These are phyloP conservation scores for Trametes coccinea DNA, from an alignment of 768 basidiomycete species.

Conservation along the genomic window DNA sequence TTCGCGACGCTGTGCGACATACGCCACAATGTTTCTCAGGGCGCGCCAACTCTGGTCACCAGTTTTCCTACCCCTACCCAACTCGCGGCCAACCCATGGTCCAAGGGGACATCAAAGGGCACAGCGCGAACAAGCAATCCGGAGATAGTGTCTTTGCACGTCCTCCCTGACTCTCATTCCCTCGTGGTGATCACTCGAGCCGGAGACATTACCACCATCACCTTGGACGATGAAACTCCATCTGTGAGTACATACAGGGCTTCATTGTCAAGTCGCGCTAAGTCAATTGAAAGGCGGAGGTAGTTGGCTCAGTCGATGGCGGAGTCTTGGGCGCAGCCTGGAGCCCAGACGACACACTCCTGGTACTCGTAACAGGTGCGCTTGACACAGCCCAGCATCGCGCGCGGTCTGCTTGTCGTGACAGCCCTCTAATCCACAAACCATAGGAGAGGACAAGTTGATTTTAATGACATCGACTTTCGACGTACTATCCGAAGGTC, in stretches of 20 bases:
- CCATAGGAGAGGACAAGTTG: constrained; percentile 69
- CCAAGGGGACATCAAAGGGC: constrained; percentile 1
- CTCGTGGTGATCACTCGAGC: constrained; percentile 68
- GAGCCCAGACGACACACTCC: constrained; percentile 90
- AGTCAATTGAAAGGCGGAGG: constrained; percentile 48
- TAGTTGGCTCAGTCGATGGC: constrained; percentile 84
- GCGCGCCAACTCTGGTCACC: constrained; percentile 18
- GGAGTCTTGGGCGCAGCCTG: constrained; percentile 83
- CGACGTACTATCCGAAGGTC: constrained; percentile 81
- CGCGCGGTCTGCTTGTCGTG: too few relatives aligned
- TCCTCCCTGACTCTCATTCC: constrained; percentile 69
- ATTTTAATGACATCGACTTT: constrained; percentile 88
- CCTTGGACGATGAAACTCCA: constrained; percentile 50
- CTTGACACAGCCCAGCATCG: background rate
- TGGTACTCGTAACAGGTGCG: constrained; percentile 79
- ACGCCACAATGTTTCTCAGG: constrained; percentile 12
- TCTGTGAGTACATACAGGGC: constrained; percentile 37
- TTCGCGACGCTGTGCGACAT: too few relatives aligned
- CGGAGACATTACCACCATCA: constrained; percentile 80
- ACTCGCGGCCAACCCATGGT: constrained; percentile 27
- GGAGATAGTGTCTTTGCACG: constrained; percentile 64
- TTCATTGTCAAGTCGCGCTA: too few relatives aligned
- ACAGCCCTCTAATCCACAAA: too few relatives aligned
- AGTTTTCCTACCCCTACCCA: constrained; percentile 20
- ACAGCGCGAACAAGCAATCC: constrained; percentile 6